Percentiles rank a stretch among this genome's conserved stretches.
These are phyloP conservation scores for Penicillium fimorum DNA, from an alignment of 495 filamentous ascomycete species.

Conservation along the genomic window DNA sequence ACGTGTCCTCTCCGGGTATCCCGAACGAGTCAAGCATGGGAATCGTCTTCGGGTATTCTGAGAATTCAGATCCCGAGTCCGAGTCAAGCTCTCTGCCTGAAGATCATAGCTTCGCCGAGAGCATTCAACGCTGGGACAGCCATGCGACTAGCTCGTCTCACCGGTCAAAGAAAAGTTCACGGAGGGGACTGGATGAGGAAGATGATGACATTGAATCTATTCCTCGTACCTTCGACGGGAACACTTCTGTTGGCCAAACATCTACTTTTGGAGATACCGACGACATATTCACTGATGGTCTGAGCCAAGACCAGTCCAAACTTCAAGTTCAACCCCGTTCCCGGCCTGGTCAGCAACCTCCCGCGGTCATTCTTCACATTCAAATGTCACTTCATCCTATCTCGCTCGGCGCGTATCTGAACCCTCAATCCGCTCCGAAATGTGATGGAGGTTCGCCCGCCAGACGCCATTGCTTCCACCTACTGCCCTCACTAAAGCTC, in stretches of 20 bases:
- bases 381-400: slow-evolving; percentile 56
- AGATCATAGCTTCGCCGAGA: slow-evolving; percentile 19
- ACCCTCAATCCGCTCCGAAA: slow-evolving; percentile 26
- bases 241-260: slow-evolving; percentile 29
- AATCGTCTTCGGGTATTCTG: slow-evolving; percentile 42
- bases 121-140: slow-evolving; percentile 26
- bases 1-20: slow-evolving; percentile 14
- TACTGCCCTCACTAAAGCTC: slow-evolving; percentile 43
- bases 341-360: slow-evolving; percentile 29
- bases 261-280: slow-evolving; percentile 39
- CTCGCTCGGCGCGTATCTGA: slow-evolving; percentile 47
- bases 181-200: slow-evolving; percentile 30
- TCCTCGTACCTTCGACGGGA: slow-evolving; percentile 32
- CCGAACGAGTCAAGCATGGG: slow-evolving; percentile 40
- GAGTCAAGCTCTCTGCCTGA: slow-evolving; percentile 27
- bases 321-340: slow-evolving; percentile 32
- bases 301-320: slow-evolving; percentile 42
- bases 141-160: slow-evolving; percentile 28
- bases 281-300: slow-evolving; percentile 53
- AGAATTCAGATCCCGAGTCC: slow-evolving; percentile 16
- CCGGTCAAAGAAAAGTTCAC: slow-evolving; percentile 35
- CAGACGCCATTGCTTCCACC: slow-evolving; percentile 50
- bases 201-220: slow-evolving; percentile 46
- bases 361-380: slow-evolving; percentile 50
- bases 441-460: slow-evolving; percentile 12